These are phyloP conservation scores for Tanozyma kutaoensis DNA, from an alignment of 805 yeast species.

Conservation along the genomic window DNA sequence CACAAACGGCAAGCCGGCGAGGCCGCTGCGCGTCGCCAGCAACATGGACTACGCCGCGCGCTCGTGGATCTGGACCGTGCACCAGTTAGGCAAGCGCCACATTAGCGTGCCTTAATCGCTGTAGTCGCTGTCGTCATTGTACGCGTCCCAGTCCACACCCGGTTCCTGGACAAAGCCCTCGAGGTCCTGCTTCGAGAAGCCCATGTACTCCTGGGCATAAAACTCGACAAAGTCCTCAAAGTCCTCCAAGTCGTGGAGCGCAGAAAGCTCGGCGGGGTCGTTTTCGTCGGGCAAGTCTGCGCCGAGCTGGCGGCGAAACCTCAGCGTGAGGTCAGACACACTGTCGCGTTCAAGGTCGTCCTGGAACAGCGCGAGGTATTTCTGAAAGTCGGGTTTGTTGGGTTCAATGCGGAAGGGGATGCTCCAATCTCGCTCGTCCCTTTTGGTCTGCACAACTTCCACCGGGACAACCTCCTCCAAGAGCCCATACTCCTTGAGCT, in stretches of 20 bases:
- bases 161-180: neutral
- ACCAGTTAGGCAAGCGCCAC: constrained; percentile 38
- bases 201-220: constrained; percentile 3
- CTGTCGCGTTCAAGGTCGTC: no score
- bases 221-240: constrained; percentile 6
- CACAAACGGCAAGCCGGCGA: constrained; percentile 41
- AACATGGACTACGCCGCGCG: constrained; percentile 47
- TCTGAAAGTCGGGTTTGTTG: no score
- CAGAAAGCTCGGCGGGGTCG: no score
- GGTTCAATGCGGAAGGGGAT: no score
- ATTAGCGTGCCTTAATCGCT: constrained; percentile 10
- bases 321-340: no score
- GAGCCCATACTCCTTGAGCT: no score
- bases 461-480: no score
- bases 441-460: no score
- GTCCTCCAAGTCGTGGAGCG: constrained; percentile 3
- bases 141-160: constrained; percentile 3
- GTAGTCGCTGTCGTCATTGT: constrained; percentile 6
- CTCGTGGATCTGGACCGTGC: constrained; percentile 73
- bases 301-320: no score
- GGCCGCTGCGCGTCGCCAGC: constrained; percentile 45
- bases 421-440: no score
- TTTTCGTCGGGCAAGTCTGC: no score
- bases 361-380: no score
- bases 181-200: constrained; percentile 2